phyloP scores from a whole-genome alignment of 208 protist genomes.

The Wallacemonas sp. region DNA sequence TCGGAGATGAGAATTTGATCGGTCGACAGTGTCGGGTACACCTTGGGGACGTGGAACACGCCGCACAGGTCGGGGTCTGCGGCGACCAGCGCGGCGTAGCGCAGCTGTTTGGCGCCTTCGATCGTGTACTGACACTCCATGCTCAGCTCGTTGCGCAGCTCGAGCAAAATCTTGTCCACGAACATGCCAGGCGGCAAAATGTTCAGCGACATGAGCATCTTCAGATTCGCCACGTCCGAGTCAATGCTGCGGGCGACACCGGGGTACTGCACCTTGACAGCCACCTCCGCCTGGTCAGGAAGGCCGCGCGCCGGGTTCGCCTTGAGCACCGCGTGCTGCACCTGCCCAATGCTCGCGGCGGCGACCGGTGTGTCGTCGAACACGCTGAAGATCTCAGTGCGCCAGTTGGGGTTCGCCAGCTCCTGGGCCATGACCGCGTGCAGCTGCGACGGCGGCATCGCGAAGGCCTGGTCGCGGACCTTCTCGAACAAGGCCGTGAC shows the following conservation, averaged over 20 bases:
- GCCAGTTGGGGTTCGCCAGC: slow-evolving; percentile 50
- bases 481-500: slow-evolving; percentile 75
- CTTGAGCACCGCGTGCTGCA: slow-evolving; percentile 73
- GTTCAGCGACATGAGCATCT: slow-evolving; percentile 72
- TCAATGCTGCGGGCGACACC: slow-evolving; percentile 86
- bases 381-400: slow-evolving; percentile 45
- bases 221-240: slow-evolving; percentile 90
- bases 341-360: slow-evolving; percentile 96
- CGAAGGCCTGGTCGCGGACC: slow-evolving; percentile 85
- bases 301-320: slow-evolving; percentile 39
- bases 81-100: slow-evolving; percentile 51
- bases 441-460: slow-evolving; percentile 83
- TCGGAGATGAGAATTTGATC: slow-evolving; percentile 70
- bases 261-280: slow-evolving; percentile 93
- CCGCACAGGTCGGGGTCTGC: slow-evolving; percentile 35
- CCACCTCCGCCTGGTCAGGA: slow-evolving; percentile 75
- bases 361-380: slow-evolving; percentile 94
- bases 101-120: slow-evolving; percentile 69
- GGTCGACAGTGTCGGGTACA: slow-evolving; percentile 58
- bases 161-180: slow-evolving; percentile 78
- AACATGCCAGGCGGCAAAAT: slow-evolving; percentile 81
- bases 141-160: slow-evolving; percentile 70
- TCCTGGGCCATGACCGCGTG: slow-evolving; percentile 44
- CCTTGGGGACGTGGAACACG: slow-evolving; percentile 73
- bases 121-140: slow-evolving; percentile 73